Evolutionary conservation across 305 asterid species (phyloP).

Genomic region (Fraxinus latifolia): DNA sequence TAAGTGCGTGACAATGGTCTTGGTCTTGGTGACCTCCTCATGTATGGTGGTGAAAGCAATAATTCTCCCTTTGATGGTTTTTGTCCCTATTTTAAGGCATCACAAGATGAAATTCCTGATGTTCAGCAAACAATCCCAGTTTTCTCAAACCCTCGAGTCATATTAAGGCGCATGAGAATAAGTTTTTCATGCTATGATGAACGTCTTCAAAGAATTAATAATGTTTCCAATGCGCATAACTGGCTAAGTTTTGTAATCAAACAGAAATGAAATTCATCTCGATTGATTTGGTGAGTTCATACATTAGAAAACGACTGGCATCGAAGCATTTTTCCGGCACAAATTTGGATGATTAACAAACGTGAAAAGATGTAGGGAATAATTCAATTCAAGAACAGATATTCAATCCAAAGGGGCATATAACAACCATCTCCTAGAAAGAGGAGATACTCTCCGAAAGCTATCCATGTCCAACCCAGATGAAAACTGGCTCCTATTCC

Average conservation of each 20-base stretch:
- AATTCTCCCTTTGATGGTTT: neutral
- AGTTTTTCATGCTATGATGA: neutral
- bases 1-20: constrained; percentile 23
- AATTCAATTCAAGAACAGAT: neutral
- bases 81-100: neutral
- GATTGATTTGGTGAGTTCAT: neutral
- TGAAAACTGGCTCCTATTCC: constrained; percentile 36
- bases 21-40: neutral
- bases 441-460: neutral
- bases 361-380: neutral
- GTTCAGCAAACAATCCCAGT: neutral
- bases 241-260: neutral
- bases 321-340: neutral
- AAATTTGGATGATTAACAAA: neutral
- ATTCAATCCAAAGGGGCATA: neutral
- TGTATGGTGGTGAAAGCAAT: neutral
- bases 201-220: neutral
- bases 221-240: neutral
- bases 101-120: neutral
- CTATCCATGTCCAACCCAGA: neutral
- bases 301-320: neutral
- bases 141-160: neutral
- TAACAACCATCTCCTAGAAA: neutral
- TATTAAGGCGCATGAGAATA: neutral
- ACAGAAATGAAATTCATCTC: neutral